phyloP scores from a whole-genome alignment of 2,329 filamentous ascomycete genomes.

The Plectosphaerella plurivora region DNA sequence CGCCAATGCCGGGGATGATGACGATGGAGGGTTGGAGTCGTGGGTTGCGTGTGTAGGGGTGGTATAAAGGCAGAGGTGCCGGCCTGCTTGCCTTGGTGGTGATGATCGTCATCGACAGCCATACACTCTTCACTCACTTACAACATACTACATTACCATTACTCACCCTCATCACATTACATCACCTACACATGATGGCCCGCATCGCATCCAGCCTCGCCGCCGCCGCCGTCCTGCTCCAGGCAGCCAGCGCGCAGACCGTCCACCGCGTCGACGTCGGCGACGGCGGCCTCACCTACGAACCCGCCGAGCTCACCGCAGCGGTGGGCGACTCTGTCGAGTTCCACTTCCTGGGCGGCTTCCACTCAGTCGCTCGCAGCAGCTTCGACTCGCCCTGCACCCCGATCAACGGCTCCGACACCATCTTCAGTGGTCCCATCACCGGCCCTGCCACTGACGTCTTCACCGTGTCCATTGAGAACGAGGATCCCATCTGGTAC shows the following conservation, averaged over 20 bases:
- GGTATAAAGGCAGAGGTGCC: background rate
- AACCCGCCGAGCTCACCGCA: slow-evolving; percentile 46
- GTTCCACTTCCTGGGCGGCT: slow-evolving; percentile 40
- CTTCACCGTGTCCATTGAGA: slow-evolving; percentile 20
- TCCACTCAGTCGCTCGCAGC: slow-evolving; percentile 59
- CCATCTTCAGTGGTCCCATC: slow-evolving; percentile 44
- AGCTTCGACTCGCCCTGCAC: slow-evolving; percentile 56
- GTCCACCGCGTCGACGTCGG: slow-evolving; percentile 18
- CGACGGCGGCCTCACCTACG: slow-evolving; percentile 36
- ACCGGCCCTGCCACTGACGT: slow-evolving; percentile 13
- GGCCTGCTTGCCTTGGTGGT: background rate
- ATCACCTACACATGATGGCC: background rate
- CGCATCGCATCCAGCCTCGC: too few species aligned
- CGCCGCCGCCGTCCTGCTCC: background rate
- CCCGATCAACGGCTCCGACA: slow-evolving; percentile 41
- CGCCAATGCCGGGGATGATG: background rate
- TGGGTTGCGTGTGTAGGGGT: background rate
- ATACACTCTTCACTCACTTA: background rate
- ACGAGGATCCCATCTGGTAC: slow-evolving; percentile 56
- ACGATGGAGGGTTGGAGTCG: too few species aligned
- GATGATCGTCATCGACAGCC: background rate
- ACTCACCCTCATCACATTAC: too few species aligned
- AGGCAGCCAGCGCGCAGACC: background rate
- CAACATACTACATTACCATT: background rate
- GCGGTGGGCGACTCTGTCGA: slow-evolving; percentile 41